phyloP scores from a whole-genome alignment of 352 stramenopile genomes.

The Globisporangium takayamanum region DNA sequence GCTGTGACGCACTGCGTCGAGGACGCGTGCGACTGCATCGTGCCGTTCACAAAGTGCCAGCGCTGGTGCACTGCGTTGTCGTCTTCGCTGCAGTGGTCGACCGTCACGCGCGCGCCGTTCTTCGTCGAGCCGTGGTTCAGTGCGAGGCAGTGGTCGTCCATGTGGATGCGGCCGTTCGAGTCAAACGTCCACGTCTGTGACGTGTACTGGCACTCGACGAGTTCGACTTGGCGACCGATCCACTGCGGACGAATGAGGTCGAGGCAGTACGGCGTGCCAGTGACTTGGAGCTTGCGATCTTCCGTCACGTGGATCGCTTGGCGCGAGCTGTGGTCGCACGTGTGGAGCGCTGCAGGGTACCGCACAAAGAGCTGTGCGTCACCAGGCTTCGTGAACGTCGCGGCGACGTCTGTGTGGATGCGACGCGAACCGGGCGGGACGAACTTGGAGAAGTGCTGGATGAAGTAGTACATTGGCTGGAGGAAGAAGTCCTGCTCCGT shows the following conservation, averaged over 20 bases:
- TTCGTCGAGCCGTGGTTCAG: constrained; percentile 60
- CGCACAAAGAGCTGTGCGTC: constrained; percentile 52
- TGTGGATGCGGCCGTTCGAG: constrained; percentile 35
- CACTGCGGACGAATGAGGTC: constrained; percentile 26
- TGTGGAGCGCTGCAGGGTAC: constrained; percentile 52
- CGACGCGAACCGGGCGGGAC: constrained; percentile 68
- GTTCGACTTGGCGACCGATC: constrained; percentile 47
- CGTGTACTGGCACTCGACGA: constrained; percentile 69
- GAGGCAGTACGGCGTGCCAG: constrained; percentile 52
- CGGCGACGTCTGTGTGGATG: constrained; percentile 45
- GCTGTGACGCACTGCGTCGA: constrained; percentile 65
- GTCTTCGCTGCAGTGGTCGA: constrained; percentile 36
- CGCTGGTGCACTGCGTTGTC: constrained; percentile 32
- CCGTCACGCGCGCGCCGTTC: constrained; percentile 44
- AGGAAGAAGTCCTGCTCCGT: constrained; percentile 60
- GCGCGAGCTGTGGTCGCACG: constrained; percentile 61
- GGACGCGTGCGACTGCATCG: constrained; percentile 39
- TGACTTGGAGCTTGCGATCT: constrained; percentile 71
- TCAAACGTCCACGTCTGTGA: constrained; percentile 61
- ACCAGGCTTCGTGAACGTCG: constrained; percentile 44
- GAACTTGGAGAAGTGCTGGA: constrained; percentile 89
- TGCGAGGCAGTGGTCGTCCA: constrained; percentile 57
- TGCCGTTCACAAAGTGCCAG: constrained; percentile 58
- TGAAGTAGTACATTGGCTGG: constrained; percentile 90
- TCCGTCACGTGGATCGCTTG: constrained; percentile 49